phyloP scores from a whole-genome alignment of 2,329 filamentous ascomycete genomes.

The Graphiopsis chlorocephala region DNA sequence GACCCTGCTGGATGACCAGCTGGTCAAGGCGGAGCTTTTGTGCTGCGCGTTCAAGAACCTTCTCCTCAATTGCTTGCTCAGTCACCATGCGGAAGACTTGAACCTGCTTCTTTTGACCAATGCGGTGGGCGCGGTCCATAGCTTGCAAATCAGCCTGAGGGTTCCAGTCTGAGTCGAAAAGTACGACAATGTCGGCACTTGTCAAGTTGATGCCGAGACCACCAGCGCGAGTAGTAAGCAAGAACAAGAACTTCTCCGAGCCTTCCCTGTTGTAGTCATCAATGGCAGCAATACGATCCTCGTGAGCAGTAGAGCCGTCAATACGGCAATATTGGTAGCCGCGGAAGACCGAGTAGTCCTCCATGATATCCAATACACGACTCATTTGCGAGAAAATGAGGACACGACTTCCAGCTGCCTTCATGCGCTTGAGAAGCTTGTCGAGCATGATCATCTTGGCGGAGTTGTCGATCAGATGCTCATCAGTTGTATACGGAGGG shows the following conservation, averaged over 20 bases:
- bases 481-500: slow-evolving; percentile 95
- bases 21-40: slow-evolving; percentile 96
- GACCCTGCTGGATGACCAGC: slow-evolving; percentile 95
- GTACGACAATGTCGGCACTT: slow-evolving; percentile 87
- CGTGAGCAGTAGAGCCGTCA: slow-evolving; percentile 92
- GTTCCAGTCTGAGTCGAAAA: slow-evolving; percentile 99
- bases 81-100: slow-evolving; percentile 96
- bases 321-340: slow-evolving; percentile 96
- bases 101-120: slow-evolving; percentile 97
- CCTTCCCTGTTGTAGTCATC: slow-evolving; percentile 96
- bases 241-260: slow-evolving; percentile 94
- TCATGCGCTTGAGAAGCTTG: slow-evolving; percentile 79
- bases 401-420: slow-evolving; percentile 86
- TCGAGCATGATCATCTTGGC: slow-evolving; percentile 98
- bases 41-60: slow-evolving; percentile 91
- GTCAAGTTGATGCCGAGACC: slow-evolving; percentile 97
- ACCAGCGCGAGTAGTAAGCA: slow-evolving; percentile 92
- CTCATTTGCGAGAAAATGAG: slow-evolving; percentile 99
- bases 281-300: slow-evolving; percentile 95
- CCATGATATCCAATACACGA: slow-evolving; percentile 89
- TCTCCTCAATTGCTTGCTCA: slow-evolving; percentile 97
- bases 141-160: slow-evolving; percentile 97
- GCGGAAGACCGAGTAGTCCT: slow-evolving; percentile 96
- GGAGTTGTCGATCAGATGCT: slow-evolving; percentile 88
- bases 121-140: slow-evolving; percentile 98